Conservation (phyloP, 2,329 filamentous ascomycete species). For the Lachnellula hyalina region DNA sequence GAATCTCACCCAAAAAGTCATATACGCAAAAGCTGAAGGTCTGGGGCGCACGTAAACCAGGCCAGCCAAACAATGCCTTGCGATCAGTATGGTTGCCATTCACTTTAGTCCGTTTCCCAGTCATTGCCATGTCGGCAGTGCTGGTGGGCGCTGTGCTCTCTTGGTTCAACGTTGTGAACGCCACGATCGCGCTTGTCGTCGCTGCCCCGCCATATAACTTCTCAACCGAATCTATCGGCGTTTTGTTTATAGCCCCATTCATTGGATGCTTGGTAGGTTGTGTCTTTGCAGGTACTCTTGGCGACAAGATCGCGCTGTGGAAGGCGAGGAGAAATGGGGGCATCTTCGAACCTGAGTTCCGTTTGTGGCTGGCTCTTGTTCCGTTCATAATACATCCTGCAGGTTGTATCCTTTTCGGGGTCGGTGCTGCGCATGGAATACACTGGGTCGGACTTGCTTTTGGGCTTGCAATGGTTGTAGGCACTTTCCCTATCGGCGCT, state of each 20-base stretch:
- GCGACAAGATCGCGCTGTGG: constrained; percentile 42
- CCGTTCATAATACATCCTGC: constrained; percentile 17
- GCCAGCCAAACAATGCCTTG: too few relatives aligned
- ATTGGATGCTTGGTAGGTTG: constrained; percentile 12
- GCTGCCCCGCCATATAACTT: constrained; percentile 14
- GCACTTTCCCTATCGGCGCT: too few relatives aligned
- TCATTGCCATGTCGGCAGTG: too few relatives aligned
- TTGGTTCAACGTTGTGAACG: constrained; percentile 14
- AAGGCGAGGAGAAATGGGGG: constrained; percentile 23
- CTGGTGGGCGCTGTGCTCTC: neutral
- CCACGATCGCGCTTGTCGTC: constrained; percentile 12
- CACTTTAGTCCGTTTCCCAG: too few relatives aligned
- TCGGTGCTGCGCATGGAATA: too few relatives aligned
- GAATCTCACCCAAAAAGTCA: too few relatives aligned
- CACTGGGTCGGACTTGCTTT: too few relatives aligned
- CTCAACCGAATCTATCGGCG: constrained; percentile 7
- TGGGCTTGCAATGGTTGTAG: too few relatives aligned
- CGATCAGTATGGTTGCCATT: too few relatives aligned
- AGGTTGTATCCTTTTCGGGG: too few relatives aligned
- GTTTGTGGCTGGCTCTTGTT: constrained; percentile 26
- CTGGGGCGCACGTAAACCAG: too few relatives aligned
- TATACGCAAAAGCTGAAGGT: too few relatives aligned
- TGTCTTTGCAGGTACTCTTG: constrained; percentile 10
- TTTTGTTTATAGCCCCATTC: constrained; percentile 5
- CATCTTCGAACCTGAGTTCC: constrained; percentile 35